Evolutionary conservation across 257 asterid genomes (phyloP).

Genomic region (Jacaranda mimosifolia): DNA sequence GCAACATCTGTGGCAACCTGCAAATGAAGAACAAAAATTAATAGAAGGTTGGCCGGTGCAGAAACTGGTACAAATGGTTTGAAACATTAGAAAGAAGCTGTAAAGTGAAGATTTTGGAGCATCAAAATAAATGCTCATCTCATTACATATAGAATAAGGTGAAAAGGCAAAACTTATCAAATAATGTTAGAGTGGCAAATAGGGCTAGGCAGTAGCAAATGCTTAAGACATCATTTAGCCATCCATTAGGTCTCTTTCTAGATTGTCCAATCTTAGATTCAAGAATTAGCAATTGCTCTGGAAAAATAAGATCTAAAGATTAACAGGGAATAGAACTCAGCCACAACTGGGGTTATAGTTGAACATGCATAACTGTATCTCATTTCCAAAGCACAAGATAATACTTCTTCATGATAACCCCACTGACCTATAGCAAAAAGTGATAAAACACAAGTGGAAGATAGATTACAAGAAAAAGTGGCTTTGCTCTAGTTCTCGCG

Average conservation of each 20-base stretch:
- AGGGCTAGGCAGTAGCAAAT: not conserved
- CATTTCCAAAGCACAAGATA: too few species aligned
- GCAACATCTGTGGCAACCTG: slow-evolving; percentile 99
- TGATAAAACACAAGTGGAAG: not conserved
- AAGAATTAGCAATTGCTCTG: not conserved
- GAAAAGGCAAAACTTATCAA: too few species aligned
- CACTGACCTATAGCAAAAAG: not conserved
- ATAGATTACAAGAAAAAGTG: not conserved
- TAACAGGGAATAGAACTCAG: not conserved
- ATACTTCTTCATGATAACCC: slow-evolving; percentile 19
- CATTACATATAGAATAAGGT: too few species aligned
- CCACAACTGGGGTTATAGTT: not conserved
- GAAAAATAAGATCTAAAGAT: not conserved
- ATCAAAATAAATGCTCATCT: not conserved
- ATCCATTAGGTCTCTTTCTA: too few species aligned
- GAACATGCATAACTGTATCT: slow-evolving; percentile 5
- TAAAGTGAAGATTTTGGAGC: slow-evolving; percentile 7
- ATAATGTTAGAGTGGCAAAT: not conserved
- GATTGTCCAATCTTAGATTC: too few species aligned
- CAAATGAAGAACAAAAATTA: slow-evolving; percentile 32
- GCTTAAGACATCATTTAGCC: too few species aligned
- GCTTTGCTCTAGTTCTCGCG: slow-evolving; percentile 20
- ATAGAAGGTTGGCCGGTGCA: not conserved
- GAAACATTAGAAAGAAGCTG: not conserved
- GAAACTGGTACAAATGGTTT: not conserved